A percentile compares a stretch with the other conserved stretches of the same genome.
These are phyloP conservation scores for Pyrrhoderma lamaoense DNA, from an alignment of 1,284 basidiomycete species.

Conservation along the genomic window DNA sequence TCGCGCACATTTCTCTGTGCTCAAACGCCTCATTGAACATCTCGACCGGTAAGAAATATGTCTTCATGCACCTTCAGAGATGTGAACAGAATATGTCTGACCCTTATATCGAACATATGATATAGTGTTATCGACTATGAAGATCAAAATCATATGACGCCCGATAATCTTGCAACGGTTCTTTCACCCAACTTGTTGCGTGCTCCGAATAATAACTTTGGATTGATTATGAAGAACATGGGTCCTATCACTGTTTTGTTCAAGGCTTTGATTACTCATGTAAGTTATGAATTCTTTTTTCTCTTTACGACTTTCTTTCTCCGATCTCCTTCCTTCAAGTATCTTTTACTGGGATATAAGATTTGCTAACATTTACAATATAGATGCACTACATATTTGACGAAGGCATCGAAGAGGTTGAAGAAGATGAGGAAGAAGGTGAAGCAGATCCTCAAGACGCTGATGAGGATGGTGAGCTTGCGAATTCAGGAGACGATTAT, in stretches of 20 bases:
- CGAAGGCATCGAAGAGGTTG: conserved; percentile 30
- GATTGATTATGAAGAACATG: conserved; percentile 71
- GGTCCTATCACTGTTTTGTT: conserved; percentile 66
- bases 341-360: no score
- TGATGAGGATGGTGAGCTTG: background rate
- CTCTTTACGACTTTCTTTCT: background rate
- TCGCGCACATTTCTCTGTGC: conserved; percentile 61
- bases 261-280: conserved; percentile 72
- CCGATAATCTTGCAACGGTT: conserved; percentile 73
- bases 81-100: no score
- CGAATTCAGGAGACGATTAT: background rate
- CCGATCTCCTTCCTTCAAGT: no score
- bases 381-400: conserved; percentile 47
- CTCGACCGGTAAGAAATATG: conserved; percentile 74
- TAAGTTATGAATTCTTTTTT: conserved; percentile 38
- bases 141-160: conserved; percentile 80
- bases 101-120: background rate
- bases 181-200: conserved; percentile 74
- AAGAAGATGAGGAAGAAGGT: conserved; percentile 30
- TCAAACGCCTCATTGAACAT: conserved; percentile 71
- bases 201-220: conserved; percentile 66
- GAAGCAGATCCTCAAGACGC: no score
- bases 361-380: background rate
- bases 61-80: no score
- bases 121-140: conserved; percentile 77